These are phyloP conservation scores for Austroboletus novae-zelandiae DNA, from an alignment of 1,284 basidiomycete species.

Conservation along the genomic window DNA sequence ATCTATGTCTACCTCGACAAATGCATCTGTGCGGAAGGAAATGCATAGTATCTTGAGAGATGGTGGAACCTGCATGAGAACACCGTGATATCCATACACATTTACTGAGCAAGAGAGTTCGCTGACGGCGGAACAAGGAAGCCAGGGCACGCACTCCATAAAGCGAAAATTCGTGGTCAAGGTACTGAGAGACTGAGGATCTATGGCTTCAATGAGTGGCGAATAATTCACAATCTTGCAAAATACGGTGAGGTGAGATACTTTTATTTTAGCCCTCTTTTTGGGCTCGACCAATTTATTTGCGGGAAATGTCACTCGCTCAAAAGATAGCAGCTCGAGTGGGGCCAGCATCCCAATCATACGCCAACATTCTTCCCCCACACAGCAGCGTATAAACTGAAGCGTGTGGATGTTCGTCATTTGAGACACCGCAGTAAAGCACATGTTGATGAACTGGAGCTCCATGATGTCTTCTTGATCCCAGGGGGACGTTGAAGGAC, in stretches of 20 bases:
- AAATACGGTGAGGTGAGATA: conserved; percentile 1
- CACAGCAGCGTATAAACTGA: conserved; percentile 1
- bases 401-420: conserved; percentile 22
- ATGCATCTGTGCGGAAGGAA: too few species aligned
- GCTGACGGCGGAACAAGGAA: conserved; percentile 1
- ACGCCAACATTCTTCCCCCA: conserved; percentile 14
- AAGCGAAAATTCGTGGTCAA: neutral
- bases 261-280: neutral
- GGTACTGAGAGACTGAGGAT: conserved; percentile 1
- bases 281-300: neutral
- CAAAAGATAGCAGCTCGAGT: conserved; percentile 17
- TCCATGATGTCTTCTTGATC: too few species aligned
- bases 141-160: neutral
- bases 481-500: too few species aligned
- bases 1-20: too few species aligned
- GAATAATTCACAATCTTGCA: neutral
- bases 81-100: too few species aligned
- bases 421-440: conserved; percentile 5
- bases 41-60: neutral
- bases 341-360: conserved; percentile 6
- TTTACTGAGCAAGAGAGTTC: neutral
- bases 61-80: neutral
- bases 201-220: neutral
- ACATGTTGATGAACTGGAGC: neutral
- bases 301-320: too few species aligned